Percentiles rank a stretch among this genome's conserved stretches.
Evolutionary conservation across 2,329 filamentous ascomycete species (phyloP).

Genomic region (Volutella citrinella): DNA sequence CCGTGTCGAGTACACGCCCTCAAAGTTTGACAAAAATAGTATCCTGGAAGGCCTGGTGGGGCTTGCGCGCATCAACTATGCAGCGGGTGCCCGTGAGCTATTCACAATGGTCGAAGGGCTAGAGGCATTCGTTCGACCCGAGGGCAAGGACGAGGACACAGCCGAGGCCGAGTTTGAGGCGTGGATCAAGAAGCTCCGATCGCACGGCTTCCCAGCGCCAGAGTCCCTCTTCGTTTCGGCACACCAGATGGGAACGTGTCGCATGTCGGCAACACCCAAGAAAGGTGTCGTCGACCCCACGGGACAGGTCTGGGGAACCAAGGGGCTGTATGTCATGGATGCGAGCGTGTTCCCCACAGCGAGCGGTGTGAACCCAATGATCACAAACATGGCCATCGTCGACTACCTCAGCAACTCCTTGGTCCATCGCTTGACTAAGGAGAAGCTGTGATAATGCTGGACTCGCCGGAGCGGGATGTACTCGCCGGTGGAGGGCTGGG

Average conservation of each 20-base stretch:
- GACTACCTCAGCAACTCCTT: constrained; percentile 30
- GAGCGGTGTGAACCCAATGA: constrained; percentile 72
- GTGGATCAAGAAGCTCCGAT: constrained; percentile 26
- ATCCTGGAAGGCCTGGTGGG: constrained; percentile 65
- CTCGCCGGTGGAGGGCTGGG: too few relatives aligned
- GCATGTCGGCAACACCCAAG: constrained; percentile 54
- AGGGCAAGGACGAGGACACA: constrained; percentile 39
- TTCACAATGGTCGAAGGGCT: constrained; percentile 58
- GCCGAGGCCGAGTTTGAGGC: constrained; percentile 43
- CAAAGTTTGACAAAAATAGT: constrained; percentile 63
- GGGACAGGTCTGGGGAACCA: constrained; percentile 58
- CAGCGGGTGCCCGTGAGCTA: constrained; percentile 72
- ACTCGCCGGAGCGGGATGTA: too few relatives aligned
- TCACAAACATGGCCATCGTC: constrained; percentile 65
- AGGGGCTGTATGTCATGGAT: constrained; percentile 63
- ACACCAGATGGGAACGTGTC: constrained; percentile 71
- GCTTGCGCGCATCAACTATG: constrained; percentile 67
- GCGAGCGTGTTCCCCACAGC: constrained; percentile 68
- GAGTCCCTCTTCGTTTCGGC: constrained; percentile 57
- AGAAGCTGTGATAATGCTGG: too few relatives aligned
- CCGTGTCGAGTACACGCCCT: constrained; percentile 35
- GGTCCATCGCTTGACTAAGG: background rate
- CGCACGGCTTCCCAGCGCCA: constrained; percentile 1
- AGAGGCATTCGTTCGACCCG: constrained; percentile 50
- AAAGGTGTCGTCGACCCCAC: constrained; percentile 50